phyloP scores from a whole-genome alignment of 2,329 filamentous ascomycete genomes.

The Exophiala dermatitidis region DNA sequence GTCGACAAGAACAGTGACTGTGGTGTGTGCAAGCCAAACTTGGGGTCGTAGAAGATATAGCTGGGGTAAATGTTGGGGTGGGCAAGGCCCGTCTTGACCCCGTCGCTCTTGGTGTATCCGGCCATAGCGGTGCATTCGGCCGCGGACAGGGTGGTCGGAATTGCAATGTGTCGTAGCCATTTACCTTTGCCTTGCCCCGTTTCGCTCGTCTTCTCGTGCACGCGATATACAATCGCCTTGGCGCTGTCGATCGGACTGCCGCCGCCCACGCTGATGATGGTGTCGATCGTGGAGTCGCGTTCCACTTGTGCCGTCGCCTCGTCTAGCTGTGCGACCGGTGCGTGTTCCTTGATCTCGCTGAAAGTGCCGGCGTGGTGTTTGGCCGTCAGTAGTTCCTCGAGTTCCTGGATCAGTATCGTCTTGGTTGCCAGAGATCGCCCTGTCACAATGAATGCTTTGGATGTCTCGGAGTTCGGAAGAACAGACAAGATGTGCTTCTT shows the following conservation, averaged over 20 bases:
- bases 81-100: slow-evolving; percentile 43
- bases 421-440: slow-evolving; percentile 49
- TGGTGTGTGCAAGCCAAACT: slow-evolving; percentile 47
- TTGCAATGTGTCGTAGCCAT: slow-evolving; percentile 43
- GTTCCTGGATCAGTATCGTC: slow-evolving; percentile 45
- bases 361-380: slow-evolving; percentile 48
- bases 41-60: slow-evolving; percentile 42
- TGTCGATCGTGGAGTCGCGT: slow-evolving; percentile 44
- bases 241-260: slow-evolving; percentile 49
- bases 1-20: slow-evolving; percentile 45
- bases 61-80: slow-evolving; percentile 26
- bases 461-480: slow-evolving; percentile 35
- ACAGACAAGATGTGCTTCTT: slow-evolving; percentile 41
- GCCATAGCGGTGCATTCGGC: slow-evolving; percentile 50
- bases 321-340: slow-evolving; percentile 49
- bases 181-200: slow-evolving; percentile 17
- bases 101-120: slow-evolving; percentile 45
- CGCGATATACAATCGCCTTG: slow-evolving; percentile 42
- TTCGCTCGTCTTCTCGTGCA: slow-evolving; percentile 34
- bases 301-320: slow-evolving; percentile 44
- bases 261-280: slow-evolving; percentile 50
- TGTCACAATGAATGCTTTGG: slow-evolving; percentile 53
- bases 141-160: slow-evolving; percentile 46
- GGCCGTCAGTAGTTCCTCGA: slow-evolving; percentile 43
- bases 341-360: slow-evolving; percentile 49